Percentiles rank a stretch among this genome's conserved stretches.
phyloP scores from a whole-genome alignment of 495 filamentous ascomycete species.

The Bacidia rubella region DNA sequence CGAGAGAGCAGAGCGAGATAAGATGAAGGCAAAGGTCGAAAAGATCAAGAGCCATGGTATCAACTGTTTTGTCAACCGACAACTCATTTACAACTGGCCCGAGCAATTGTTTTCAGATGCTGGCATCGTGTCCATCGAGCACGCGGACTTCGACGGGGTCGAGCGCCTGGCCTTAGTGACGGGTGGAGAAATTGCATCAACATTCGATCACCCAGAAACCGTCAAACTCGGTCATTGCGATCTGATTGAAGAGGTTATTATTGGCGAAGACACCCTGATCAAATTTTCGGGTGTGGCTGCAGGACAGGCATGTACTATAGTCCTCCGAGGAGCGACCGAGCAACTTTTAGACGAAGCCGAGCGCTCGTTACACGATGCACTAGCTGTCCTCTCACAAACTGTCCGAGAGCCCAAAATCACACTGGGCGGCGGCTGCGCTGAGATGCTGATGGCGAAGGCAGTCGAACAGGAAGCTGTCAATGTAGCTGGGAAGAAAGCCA shows the following conservation, averaged over 20 bases:
- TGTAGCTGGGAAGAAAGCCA: slow-evolving; percentile 89
- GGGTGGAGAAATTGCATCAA: slow-evolving; percentile 91
- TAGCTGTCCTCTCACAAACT: slow-evolving; percentile 94
- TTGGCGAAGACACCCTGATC: slow-evolving; percentile 93
- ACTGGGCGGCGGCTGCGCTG: slow-evolving; percentile 87
- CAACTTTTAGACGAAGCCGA: slow-evolving; percentile 95
- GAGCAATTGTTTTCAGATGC: slow-evolving; percentile 97
- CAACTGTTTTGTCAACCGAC: slow-evolving; percentile 99
- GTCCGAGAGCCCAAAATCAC: slow-evolving; percentile 89
- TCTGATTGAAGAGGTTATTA: slow-evolving; percentile 92
- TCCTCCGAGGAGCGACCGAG: slow-evolving; percentile 89
- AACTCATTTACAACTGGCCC: slow-evolving; percentile 99
- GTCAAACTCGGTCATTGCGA: slow-evolving; percentile 94
- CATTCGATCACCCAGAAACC: slow-evolving; percentile 93
- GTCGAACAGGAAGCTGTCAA: slow-evolving; percentile 90
- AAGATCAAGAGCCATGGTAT: slow-evolving; percentile 97
- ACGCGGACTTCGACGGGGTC: slow-evolving; percentile 96
- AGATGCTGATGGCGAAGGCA: slow-evolving; percentile 98
- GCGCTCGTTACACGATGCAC: slow-evolving; percentile 86
- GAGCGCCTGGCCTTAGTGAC: slow-evolving; percentile 91
- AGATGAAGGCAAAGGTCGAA: slow-evolving; percentile 98
- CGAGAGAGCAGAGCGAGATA: slow-evolving; percentile 93
- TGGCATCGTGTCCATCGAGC: slow-evolving; percentile 95
- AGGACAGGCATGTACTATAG: slow-evolving; percentile 90
- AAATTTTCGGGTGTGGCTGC: slow-evolving; percentile 94